Base-by-base conservation (phyloP, 345 rosid species). In the Ceriops zippeliana region DNA sequence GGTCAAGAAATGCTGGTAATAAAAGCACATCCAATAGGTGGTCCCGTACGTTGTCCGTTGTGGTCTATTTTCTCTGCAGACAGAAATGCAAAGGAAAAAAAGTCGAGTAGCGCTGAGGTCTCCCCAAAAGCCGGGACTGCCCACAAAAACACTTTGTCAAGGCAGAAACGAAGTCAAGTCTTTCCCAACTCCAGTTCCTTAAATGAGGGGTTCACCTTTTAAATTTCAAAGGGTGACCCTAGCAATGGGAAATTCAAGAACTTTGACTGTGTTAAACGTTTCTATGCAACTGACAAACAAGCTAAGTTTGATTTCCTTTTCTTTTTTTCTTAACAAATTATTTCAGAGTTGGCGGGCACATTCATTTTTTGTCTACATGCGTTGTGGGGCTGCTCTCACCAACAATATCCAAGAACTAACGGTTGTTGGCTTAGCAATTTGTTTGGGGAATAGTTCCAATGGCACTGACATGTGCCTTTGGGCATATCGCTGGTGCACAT, bases 401-500 rank as follows among this genome's bases (percentile, higher is more conserved):
- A 42, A 77, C 70, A 32, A 71, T 51, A 16, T 75, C 70, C 83
- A 68, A 57, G 60, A 38, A 8, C 85, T 86, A 28, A 65, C 71
- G 28, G 65, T 79, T 4, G 70, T 82, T 20, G 90, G 85, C 4
- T 76, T 83, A 62, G 83, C 78, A 19, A 32, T 79, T 79, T 31
- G 85, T 65, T 15, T 86, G 86, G 87, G 87, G 87, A 20, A 32
- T 78, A 1, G 84, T 70, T 52, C 51, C 83, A 65, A 80, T 82
- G 82, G 83, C 80, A 38, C 61, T 66, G 59, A 86, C 82, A 24
- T 82, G 82, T 8, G 64, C 86, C 9, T 57, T 86, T 22, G 83
- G 87, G 0, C 87, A 80, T 61, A 35, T 83, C 69, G 83, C 87
- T 5, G 86, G 86, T 46, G 87, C 83, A 60, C 87, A 86, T 78